Evolutionary conservation across 495 filamentous ascomycete species (phyloP), one percentile per base, ranked within the genome.

Genomic region (Poronia punctata): DNA sequence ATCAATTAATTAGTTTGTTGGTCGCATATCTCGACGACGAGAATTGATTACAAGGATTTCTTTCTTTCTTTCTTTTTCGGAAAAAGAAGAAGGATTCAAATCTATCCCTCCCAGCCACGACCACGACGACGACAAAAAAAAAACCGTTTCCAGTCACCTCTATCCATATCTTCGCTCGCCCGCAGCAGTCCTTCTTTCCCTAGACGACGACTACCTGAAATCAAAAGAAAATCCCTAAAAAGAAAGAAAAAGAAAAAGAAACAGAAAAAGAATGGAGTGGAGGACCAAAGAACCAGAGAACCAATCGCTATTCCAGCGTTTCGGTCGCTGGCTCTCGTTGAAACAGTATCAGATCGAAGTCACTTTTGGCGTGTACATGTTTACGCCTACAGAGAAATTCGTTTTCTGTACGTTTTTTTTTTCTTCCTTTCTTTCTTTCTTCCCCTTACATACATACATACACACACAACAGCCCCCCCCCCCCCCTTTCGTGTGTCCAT

Each of bases 311-410:
- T 53, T 62, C 28, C 66, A 69, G 47, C 49, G 53, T 18, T 64
- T 71, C 54, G 62, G 59, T 36, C 66, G 66, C 45, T 68, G 65
- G 65, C 55, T 72, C 30, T 50, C 65, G 49, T 54, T 68, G 48
- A 72, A 72, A 61, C 64, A 68, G 52, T 69, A 71, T 60, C 69
- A 70, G 57, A 54, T 72, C n/a, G 69, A 72, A 41, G 66, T 71
- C 38, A 68, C 66, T 17, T 60, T 65, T 28, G 61, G 60, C 39
- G 64, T 70, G 3, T 71, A 72, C 50, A 69, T 71, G 49, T 71
- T 67, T 47, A 69, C 67, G 43, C 64, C 66, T 20, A 56, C 56
- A 16, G 69, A 72, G 56, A 69, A 66, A 49, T 66, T 69, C 40
- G 42, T 65, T 34, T 70, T 71, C 43, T 72, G 68, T 72, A 47